Evolutionary conservation across 2,329 filamentous ascomycete genomes (phyloP), one percentile per base, ranked within the genome.

Genomic region (Colletotrichum caudatum): DNA sequence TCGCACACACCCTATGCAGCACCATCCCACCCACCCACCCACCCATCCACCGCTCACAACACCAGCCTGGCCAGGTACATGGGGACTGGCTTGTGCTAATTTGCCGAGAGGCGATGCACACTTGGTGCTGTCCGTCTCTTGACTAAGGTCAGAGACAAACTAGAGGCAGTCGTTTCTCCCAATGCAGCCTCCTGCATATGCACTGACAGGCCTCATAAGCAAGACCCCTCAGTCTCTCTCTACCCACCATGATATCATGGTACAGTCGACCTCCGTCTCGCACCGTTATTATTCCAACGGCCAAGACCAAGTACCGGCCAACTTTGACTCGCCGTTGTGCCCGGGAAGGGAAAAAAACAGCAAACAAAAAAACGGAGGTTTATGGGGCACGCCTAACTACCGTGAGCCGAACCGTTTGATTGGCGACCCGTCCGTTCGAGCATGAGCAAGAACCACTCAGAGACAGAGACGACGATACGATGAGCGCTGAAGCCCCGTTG

Each of bases 201-300:
- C 69, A 61, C n/a, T 53, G 56, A 65, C 66, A 72, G 60, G 69
- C 60, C 66, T 64, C 33, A 59, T 66, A 60, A 59, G 66, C 59
- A 56, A 64, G 59, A 72, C 66, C 66, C 46, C 8, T 12, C 46
- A 9, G 18, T 4, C 44, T 12, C 66, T 64, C 23, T 54, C 26
- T 64, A 61, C 57, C 69, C 69, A 70, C 66, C 69, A 72, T 72
- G 69, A 72, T 72, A 70, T 72, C 69, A 72, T 70, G 66, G 57
- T 65, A 72, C 69, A 72, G 60, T 50, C 54, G 46, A 54, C 23
- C 35, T 69, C 51, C 35, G 57, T 35, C 58, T 37, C 56, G 37
- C 66, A 57, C 56, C 60, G 60, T 54, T 51, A 39, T 44, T 54
- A 39, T 44, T 54, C 54, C 54, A 48, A 72, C 54, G 35, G 51